Percentiles rank a stretch among this genome's conserved stretches.
Conservation (phyloP, 371 early-diverging fungal species). For the Dentiscutata heterogama region DNA sequence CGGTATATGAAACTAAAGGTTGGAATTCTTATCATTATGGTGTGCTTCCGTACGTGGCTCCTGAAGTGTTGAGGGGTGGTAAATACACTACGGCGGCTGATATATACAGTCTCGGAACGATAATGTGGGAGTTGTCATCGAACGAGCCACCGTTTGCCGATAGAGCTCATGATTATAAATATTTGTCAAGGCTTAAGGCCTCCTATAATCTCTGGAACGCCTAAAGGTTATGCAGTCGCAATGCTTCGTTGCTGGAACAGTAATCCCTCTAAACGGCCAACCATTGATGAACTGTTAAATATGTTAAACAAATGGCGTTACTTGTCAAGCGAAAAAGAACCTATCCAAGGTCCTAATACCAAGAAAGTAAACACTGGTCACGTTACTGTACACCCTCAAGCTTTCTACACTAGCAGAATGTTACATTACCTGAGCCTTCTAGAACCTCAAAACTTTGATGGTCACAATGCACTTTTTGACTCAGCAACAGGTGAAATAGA, state of each 20-base stretch:
- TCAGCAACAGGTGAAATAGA: too few species aligned
- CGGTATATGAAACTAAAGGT: neutral
- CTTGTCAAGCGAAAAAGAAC: too few species aligned
- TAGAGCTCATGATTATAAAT: neutral
- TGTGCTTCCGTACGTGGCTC: neutral
- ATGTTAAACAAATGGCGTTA: too few species aligned
- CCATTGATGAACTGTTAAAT: too few species aligned
- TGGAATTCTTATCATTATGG: neutral
- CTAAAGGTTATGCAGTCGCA: neutral
- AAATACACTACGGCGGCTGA: too few species aligned
- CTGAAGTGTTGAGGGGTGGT: neutral
- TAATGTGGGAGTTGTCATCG: neutral
- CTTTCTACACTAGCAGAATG: too few species aligned
- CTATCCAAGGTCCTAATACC: too few species aligned
- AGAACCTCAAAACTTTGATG: too few species aligned
- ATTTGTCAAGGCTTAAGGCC: constrained; percentile 21
- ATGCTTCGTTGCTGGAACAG: neutral
- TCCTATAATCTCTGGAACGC: neutral
- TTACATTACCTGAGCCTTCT: too few species aligned
- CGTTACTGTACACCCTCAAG: too few species aligned
- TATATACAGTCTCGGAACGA: neutral
- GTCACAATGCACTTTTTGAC: too few species aligned
- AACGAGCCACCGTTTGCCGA: neutral
- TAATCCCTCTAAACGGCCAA: neutral
- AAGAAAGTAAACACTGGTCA: too few species aligned